phyloP scores from a whole-genome alignment of 1,139 yeast species.

The Suhomyces wounanorum region DNA sequence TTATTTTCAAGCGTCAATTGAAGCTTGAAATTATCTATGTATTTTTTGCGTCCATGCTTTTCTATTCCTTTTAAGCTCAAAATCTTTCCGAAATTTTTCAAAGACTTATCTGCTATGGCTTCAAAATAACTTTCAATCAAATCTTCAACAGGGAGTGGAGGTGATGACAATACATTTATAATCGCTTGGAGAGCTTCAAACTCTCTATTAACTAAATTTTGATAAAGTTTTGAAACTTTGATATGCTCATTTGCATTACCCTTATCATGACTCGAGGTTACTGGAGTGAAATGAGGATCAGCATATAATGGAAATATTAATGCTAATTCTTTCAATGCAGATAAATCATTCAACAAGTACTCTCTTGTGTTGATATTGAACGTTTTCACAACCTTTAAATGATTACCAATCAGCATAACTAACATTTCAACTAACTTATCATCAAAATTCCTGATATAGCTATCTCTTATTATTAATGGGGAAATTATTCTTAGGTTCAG shows the following conservation, averaged over 20 bases:
- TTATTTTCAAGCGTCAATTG: conserved; percentile 56
- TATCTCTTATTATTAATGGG: conserved; percentile 65
- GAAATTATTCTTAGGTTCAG: conserved; percentile 53
- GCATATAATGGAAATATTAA: conserved; percentile 51
- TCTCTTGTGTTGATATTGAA: conserved; percentile 73
- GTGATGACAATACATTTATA: conserved; percentile 65
- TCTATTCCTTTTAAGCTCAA: conserved; percentile 63
- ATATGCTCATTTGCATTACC: conserved; percentile 2
- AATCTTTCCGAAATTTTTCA: conserved; percentile 63
- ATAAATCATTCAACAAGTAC: conserved; percentile 74
- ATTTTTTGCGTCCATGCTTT: conserved; percentile 49
- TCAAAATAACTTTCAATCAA: conserved; percentile 68
- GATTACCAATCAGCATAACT: conserved; percentile 56
- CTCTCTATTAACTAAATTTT: conserved; percentile 51
- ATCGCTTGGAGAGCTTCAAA: conserved; percentile 60
- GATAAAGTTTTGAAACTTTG: conserved; percentile 40
- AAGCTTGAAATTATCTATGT: conserved; percentile 60
- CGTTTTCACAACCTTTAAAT: conserved; percentile 63
- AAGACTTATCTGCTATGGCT: conserved; percentile 65
- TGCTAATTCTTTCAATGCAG: conserved; percentile 60
- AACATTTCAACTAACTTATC: conserved; percentile 75
- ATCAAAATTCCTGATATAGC: conserved; percentile 71
- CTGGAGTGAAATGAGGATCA: conserved; percentile 28
- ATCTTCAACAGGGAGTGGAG: conserved; percentile 61
- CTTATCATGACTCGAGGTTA: background rate